phyloP scores from a whole-genome alignment of 768 basidiomycete species.

The Pholiota microspora region DNA sequence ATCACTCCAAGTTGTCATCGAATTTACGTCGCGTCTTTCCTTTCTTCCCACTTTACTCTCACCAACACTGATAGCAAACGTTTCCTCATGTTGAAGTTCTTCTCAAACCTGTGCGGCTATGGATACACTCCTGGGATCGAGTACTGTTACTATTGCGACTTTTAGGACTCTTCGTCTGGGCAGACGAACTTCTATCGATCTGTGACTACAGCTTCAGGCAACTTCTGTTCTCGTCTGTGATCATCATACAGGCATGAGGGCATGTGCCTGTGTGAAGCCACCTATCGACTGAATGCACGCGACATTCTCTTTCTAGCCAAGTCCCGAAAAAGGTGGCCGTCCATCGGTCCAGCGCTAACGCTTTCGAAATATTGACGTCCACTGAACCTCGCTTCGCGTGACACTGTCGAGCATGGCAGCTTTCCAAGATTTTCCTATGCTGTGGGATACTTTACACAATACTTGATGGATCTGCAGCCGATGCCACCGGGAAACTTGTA shows the following conservation, averaged over 20 bases:
- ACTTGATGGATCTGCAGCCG: neutral
- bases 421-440: neutral
- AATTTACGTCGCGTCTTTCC: neutral
- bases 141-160: too few species aligned
- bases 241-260: too few species aligned
- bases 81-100: neutral
- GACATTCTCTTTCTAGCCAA: neutral
- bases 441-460: neutral
- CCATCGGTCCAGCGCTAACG: too few species aligned
- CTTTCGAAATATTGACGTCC: too few species aligned
- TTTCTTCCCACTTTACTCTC: neutral
- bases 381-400: neutral
- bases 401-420: neutral
- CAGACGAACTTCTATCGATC: too few species aligned
- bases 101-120: neutral
- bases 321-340: neutral
- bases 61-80: neutral
- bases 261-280: neutral
- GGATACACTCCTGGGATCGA: too few species aligned
- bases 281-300: neutral
- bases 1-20: neutral
- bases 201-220: too few species aligned
- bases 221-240: too few species aligned
- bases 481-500: constrained; percentile 4
- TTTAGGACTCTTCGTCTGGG: too few species aligned